Percentiles rank a stretch among this genome's conserved stretches.
phyloP scores from a whole-genome alignment of 2,329 filamentous ascomycete species.

The Byssothecium circinans region DNA sequence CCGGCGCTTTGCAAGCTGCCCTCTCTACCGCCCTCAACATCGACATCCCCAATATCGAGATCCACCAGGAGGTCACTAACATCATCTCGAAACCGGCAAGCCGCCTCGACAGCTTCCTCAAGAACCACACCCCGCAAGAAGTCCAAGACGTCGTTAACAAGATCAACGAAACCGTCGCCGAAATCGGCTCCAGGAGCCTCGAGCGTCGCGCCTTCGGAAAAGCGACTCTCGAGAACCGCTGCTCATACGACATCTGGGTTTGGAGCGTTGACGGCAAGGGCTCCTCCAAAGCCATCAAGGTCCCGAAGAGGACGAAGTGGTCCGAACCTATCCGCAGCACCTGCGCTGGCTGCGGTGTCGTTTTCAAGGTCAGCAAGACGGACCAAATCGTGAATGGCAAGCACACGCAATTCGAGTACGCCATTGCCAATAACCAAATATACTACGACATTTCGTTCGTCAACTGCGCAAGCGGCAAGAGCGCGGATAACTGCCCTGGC shows the following conservation, averaged over 20 bases:
- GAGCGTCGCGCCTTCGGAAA: conserved; percentile 13
- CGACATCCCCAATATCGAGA: neutral
- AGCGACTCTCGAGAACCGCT: conserved; percentile 28
- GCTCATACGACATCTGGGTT: conserved; percentile 30
- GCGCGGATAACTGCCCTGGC: conserved; percentile 23
- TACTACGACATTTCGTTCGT: conserved; percentile 36
- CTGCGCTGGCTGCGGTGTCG: conserved; percentile 22
- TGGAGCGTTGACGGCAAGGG: conserved; percentile 21
- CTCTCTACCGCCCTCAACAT: conserved; percentile 19
- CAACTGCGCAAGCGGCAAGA: conserved; percentile 27
- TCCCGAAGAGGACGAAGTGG: neutral
- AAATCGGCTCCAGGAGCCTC: neutral
- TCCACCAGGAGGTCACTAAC: neutral
- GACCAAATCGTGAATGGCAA: conserved; percentile 19
- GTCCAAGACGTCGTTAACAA: neutral
- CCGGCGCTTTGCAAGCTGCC: conserved; percentile 19
- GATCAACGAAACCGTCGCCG: too few species aligned
- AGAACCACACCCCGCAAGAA: neutral
- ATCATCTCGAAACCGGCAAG: neutral
- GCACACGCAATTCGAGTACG: conserved; percentile 35
- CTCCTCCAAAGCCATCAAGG: neutral
- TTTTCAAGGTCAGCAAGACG: conserved; percentile 30
- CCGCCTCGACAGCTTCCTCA: neutral
- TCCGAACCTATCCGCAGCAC: conserved; percentile 19
- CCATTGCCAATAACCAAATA: conserved; percentile 18